Evolutionary conservation across 352 stramenopile genomes (phyloP).

Genomic region (Phytophthora ohioensis): DNA sequence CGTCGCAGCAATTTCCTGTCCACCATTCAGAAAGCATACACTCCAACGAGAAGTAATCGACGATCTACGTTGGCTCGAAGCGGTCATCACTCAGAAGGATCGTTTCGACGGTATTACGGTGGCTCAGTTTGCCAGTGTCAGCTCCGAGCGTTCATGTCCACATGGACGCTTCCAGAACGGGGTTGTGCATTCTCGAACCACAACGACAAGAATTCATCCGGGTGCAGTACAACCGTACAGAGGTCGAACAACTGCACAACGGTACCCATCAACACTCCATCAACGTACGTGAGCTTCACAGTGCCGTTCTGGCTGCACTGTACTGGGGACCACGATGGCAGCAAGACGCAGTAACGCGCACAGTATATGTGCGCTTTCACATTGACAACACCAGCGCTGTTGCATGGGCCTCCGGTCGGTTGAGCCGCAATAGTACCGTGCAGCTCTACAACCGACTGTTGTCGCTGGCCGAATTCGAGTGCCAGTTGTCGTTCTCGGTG

Average conservation of each 20-base stretch:
- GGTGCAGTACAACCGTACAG: not conserved
- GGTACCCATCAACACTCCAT: conserved; percentile 8
- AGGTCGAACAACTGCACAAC: not conserved
- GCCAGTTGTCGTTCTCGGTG: conserved; percentile 14
- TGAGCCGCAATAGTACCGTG: not conserved
- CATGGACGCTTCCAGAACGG: conserved; percentile 28
- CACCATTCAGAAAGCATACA: not conserved
- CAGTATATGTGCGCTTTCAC: conserved; percentile 11
- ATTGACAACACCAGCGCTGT: conserved; percentile 34
- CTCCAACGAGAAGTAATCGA: not conserved
- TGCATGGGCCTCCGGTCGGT: not conserved
- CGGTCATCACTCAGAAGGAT: not conserved
- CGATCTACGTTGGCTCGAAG: conserved; percentile 15
- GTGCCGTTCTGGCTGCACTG: conserved; percentile 17
- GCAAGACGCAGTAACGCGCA: not conserved
- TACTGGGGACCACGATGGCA: conserved; percentile 6
- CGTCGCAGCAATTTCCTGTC: not conserved
- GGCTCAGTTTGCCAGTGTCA: not conserved
- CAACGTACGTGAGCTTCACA: conserved; percentile 31
- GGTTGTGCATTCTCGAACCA: conserved; percentile 25
- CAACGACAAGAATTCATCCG: conserved; percentile 15
- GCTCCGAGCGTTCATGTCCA: conserved; percentile 16
- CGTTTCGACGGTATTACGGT: conserved; percentile 25
- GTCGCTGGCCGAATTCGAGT: conserved; percentile 24
- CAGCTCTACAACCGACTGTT: conserved; percentile 30